Evolutionary conservation across 2,329 filamentous ascomycete genomes (phyloP).

Genomic region (Fusarium sp.): DNA sequence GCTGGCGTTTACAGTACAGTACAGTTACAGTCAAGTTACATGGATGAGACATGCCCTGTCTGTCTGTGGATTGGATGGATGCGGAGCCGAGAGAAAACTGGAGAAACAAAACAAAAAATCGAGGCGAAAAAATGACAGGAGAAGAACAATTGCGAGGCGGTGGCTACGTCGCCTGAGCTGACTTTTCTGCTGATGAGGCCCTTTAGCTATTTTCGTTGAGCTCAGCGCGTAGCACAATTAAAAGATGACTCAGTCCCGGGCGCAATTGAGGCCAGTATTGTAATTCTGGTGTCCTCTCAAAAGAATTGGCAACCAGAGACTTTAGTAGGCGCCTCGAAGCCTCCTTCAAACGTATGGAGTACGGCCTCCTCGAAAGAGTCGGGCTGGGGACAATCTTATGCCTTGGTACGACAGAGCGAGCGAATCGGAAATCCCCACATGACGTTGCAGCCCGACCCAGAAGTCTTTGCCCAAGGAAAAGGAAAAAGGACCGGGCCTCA

Average conservation of each 20-base stretch:
- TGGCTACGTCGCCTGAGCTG: not conserved
- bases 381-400: slow-evolving; percentile 9
- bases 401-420: slow-evolving; percentile 19
- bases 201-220: not conserved
- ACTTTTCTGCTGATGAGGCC: not conserved
- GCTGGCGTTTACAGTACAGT: not conserved
- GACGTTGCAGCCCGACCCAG: slow-evolving; percentile 39
- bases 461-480: slow-evolving; percentile 20
- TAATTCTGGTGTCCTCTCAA: not conserved
- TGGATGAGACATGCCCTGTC: not conserved
- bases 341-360: not conserved
- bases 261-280: slow-evolving; percentile 1
- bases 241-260: not conserved
- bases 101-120: not conserved
- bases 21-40: not conserved
- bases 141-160: not conserved
- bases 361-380: not conserved
- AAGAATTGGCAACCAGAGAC: not conserved
- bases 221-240: not conserved
- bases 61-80: not conserved
- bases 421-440: slow-evolving; percentile 42
- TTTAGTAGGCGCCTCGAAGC: not conserved
- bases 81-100: not conserved
- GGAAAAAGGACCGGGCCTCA: slow-evolving; percentile 26
- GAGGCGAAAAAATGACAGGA: not conserved